Percentiles rank a stretch among this genome's conserved stretches.
phyloP scores from a whole-genome alignment of 2,329 filamentous ascomycete genomes.

The Lecanicillium sp. region DNA sequence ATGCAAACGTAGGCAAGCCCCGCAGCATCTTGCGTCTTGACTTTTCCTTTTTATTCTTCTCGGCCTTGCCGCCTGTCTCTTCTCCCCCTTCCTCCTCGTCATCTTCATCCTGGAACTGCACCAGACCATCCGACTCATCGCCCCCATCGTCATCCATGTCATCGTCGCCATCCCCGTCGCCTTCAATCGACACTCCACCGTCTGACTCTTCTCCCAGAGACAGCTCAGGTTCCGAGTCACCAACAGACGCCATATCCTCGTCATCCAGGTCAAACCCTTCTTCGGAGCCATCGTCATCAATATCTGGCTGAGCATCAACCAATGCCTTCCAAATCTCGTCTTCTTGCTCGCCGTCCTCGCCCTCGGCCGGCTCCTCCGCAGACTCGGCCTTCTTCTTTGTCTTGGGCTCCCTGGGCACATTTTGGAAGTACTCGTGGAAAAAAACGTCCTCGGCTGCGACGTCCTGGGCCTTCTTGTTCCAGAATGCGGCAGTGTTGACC shows the following conservation, averaged over 20 bases:
- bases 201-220: slow-evolving; percentile 32
- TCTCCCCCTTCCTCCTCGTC: slow-evolving; percentile 57
- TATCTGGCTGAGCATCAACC: slow-evolving; percentile 68
- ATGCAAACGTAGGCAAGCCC: slow-evolving; percentile 85
- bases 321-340: slow-evolving; percentile 90
- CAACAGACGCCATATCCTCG: slow-evolving; percentile 40
- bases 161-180: slow-evolving; percentile 52
- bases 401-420: slow-evolving; percentile 55
- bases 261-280: slow-evolving; percentile 42
- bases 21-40: slow-evolving; percentile 78
- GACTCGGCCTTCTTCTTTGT: slow-evolving; percentile 48
- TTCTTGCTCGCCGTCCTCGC: slow-evolving; percentile 55
- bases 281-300: slow-evolving; percentile 42
- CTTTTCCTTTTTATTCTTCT: slow-evolving; percentile 25
- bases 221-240: slow-evolving; percentile 27
- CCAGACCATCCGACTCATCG: slow-evolving; percentile 27
- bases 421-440: slow-evolving; percentile 95
- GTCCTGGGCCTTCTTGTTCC: slow-evolving; percentile 81
- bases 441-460: slow-evolving; percentile 90
- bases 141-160: slow-evolving; percentile 25
- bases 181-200: slow-evolving; percentile 35
- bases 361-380: slow-evolving; percentile 40
- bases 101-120: slow-evolving; percentile 28
- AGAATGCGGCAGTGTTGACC: slow-evolving; percentile 85
- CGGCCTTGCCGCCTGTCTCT: slow-evolving; percentile 23